Percentiles rank a stretch among this genome's conserved stretches.
phyloP scores from a whole-genome alignment of 768 basidiomycete species.

The Megacollybia marginata region DNA sequence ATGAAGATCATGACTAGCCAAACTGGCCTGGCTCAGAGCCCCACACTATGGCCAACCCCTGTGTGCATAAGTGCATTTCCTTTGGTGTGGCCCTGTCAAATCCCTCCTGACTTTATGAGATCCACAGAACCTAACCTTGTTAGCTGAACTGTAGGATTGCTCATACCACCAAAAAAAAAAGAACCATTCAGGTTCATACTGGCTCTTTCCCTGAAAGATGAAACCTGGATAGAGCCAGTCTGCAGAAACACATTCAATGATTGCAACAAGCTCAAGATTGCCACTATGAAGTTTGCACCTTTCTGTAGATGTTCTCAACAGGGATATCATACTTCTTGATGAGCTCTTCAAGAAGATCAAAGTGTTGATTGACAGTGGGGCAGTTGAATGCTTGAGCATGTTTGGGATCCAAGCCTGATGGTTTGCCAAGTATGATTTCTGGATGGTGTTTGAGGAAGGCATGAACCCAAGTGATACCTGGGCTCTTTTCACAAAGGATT shows the following conservation, averaged over 20 bases:
- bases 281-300: conserved; percentile 21
- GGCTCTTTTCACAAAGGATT: conserved; percentile 1
- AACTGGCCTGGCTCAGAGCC: too few species aligned
- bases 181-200: conserved; percentile 16
- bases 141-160: too few species aligned
- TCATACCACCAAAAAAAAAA: too few species aligned
- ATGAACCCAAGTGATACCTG: conserved; percentile 9
- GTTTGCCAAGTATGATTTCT: conserved; percentile 13
- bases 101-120: too few species aligned
- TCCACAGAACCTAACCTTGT: too few species aligned
- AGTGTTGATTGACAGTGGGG: conserved; percentile 18
- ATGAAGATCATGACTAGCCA: too few species aligned
- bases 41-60: too few species aligned
- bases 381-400: conserved; percentile 25
- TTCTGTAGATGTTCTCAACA: conserved; percentile 19
- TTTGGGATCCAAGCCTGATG: conserved; percentile 25
- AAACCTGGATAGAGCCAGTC: conserved; percentile 24
- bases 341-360: conserved; percentile 12
- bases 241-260: conserved; percentile 29
- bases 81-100: too few species aligned
- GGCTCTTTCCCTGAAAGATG: conserved; percentile 26
- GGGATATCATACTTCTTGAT: conserved; percentile 17
- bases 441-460: conserved; percentile 15
- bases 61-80: too few species aligned
- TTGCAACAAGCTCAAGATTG: conserved; percentile 33